Base-by-base conservation (phyloP, 371 early-diverging fungal genomes). In the Mucor indicus region DNA sequence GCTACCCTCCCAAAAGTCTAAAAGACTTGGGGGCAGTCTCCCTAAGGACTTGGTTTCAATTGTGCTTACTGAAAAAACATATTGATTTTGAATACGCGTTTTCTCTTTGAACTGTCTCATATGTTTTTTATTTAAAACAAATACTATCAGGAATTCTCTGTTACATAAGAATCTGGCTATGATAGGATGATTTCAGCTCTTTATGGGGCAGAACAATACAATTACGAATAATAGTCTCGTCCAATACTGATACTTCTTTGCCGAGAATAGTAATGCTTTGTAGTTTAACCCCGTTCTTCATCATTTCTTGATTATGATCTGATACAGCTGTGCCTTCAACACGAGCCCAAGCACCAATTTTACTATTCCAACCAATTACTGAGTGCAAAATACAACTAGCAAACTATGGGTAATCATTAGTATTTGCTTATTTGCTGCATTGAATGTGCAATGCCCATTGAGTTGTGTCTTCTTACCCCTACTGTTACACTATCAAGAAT, bases 191-290 rank as follows among this genome's bases (percentile, higher is more conserved):
- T 69, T 89, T 89, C 46, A 97, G 75, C 53, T 95, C 96, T 81
- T 97, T 97, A 78, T 96, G 91, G 21, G 98, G 98, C 54, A 97
- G 67, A 23, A 98, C 96, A 45, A 96, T 89, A 55, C 96, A 96
- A 76, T 94, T 95, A 56, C 98, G 82, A 62, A 95, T 89, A 32
- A 92, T 86, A 32, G 81, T 77, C 70, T 95, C 96, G 65, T 93
- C 93, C 56, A 83, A 83, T 30, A 95, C 90, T 0, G 80, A 78
- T 17, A 95, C 94, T 55, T 89, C 90, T 67, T 90, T 87, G 69
- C 91, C 96, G 20, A 98, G 69, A 53, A 98, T 94, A 29, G 94
- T 85, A 37, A 93, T 90, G 38, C 86, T 86, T 61, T 92, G 93
- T 49, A 90, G 81, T 81, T 95, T 96, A 60, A 90, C 79, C n/a